Conservation (phyloP, 139 green algal genomes). For the Tetradesmus obliquus region DNA sequence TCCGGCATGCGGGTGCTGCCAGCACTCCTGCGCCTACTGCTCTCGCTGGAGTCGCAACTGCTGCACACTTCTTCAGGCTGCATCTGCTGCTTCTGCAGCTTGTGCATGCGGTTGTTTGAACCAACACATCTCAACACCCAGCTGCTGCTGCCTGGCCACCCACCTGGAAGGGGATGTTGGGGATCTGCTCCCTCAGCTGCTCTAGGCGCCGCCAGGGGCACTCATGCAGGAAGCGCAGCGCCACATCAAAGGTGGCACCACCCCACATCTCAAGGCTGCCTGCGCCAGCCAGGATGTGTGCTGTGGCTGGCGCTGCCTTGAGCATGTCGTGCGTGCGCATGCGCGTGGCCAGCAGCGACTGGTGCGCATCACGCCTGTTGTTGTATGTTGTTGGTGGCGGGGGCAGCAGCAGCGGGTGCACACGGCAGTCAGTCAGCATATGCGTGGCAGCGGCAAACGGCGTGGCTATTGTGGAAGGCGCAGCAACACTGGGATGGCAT, state of each 20-base stretch:
- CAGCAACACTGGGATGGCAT: neutral
- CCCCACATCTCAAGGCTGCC: constrained; percentile 94
- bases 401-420: neutral
- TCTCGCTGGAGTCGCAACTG: neutral
- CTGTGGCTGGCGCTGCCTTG: constrained; percentile 78
- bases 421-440: neutral
- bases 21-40: neutral
- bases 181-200: constrained; percentile 83
- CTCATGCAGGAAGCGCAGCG: constrained; percentile 93
- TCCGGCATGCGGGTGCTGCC: neutral
- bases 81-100: neutral
- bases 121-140: neutral
- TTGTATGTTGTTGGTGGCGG: neutral
- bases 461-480: neutral
- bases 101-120: too few species aligned
- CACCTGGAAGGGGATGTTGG: constrained; percentile 95
- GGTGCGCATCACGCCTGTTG: constrained; percentile 89
- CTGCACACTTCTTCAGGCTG: neutral
- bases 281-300: constrained; percentile 72
- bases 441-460: neutral
- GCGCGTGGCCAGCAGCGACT: constrained; percentile 90
- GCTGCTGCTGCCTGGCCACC: neutral
- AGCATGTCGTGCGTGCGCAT: constrained; percentile 93
- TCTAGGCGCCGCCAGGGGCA: constrained; percentile 94
- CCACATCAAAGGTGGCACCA: constrained; percentile 95